These are phyloP conservation scores for Xerocomus nothofagi DNA, from an alignment of 1,284 basidiomycete genomes.

Conservation along the genomic window DNA sequence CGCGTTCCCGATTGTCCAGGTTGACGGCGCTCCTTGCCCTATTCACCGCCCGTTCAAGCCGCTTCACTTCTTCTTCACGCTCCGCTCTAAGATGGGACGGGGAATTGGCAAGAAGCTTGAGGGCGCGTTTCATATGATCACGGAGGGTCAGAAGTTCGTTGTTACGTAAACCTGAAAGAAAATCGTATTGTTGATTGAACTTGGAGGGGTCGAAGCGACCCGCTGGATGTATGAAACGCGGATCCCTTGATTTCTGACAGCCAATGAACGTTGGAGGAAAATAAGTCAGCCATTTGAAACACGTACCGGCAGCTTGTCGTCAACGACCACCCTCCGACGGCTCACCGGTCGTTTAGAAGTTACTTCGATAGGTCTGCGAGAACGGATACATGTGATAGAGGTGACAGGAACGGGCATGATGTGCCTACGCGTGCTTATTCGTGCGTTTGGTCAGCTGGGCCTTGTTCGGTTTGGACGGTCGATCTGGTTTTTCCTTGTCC, in stretches of 20 bases:
- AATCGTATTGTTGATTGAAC: slow-evolving; percentile 77
- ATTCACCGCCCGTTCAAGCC: slow-evolving; percentile 79
- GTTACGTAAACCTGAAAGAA: slow-evolving; percentile 70
- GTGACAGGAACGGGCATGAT: background rate
- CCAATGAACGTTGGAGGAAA: background rate
- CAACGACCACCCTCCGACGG: slow-evolving; percentile 74
- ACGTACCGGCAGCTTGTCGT: slow-evolving; percentile 65
- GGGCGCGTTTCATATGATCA: slow-evolving; percentile 66
- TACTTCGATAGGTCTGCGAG: slow-evolving; percentile 73
- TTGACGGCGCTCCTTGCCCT: slow-evolving; percentile 79
- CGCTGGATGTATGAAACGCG: slow-evolving; percentile 79
- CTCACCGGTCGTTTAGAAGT: slow-evolving; percentile 88
- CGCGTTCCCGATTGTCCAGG: slow-evolving; percentile 66
- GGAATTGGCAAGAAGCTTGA: slow-evolving; percentile 65
- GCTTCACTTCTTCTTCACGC: slow-evolving; percentile 68
- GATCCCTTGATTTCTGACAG: slow-evolving; percentile 77
- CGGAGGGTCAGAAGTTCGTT: slow-evolving; percentile 69
- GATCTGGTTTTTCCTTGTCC: slow-evolving; percentile 37
- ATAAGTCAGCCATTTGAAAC: slow-evolving; percentile 9
- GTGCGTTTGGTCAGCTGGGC: slow-evolving; percentile 63
- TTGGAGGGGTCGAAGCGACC: slow-evolving; percentile 71
- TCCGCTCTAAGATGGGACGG: slow-evolving; percentile 64
- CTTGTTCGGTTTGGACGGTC: slow-evolving; percentile 41
- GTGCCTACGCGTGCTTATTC: slow-evolving; percentile 86
- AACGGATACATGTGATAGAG: slow-evolving; percentile 3